Base-by-base conservation (phyloP, 306 rosid genomes). In the Quercus parvula region DNA sequence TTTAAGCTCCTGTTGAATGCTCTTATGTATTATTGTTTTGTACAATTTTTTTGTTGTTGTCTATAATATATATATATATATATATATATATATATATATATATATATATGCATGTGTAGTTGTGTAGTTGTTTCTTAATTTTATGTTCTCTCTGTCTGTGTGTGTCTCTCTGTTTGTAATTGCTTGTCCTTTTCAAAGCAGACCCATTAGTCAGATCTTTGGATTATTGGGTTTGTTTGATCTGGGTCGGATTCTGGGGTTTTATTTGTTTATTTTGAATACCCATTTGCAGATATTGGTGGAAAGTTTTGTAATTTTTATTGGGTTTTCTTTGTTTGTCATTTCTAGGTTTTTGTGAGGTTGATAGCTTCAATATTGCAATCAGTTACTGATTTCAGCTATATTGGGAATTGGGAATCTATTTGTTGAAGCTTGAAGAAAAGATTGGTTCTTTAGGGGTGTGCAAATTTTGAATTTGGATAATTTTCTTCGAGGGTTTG, bases 171-270 rank as follows among this genome's bases (percentile, higher is more conserved):
- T 58, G 14, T 25, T 4, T 12, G 17, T 52, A 35, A 69, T 22
- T 75, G 67, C 52, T 22, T n/a, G 27, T 14, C 44, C 14, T 25
- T 6, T 75, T 38, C 38, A 10, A 33, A 25, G 59, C 24, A n/a
- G 38, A 19, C 15, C 33, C 46, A 41, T 66, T 73, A 44, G 33
- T 81, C 70, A 56, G 83, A 86, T 86, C 83, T 71, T 57, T 71
- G 24, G 64, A 61, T 61, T 75, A 46, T 74, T 22, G 41, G 76
- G 38, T 56, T 78, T 14, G n/a, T 55, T 61, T 31, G 81, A 67
- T 87, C 28, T 56, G 25, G 18, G 24, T 72, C 27, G 4, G 66
- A 56, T 66, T 76, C 58, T 62, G 18, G 18, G 75, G 51, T 71
- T 51, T 19, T 56, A 11, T 41, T 22, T 30, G 20, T 72, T 70